Evolutionary conservation across 345 rosid species (phyloP).

Genomic region (Gossypium longicalyx): DNA sequence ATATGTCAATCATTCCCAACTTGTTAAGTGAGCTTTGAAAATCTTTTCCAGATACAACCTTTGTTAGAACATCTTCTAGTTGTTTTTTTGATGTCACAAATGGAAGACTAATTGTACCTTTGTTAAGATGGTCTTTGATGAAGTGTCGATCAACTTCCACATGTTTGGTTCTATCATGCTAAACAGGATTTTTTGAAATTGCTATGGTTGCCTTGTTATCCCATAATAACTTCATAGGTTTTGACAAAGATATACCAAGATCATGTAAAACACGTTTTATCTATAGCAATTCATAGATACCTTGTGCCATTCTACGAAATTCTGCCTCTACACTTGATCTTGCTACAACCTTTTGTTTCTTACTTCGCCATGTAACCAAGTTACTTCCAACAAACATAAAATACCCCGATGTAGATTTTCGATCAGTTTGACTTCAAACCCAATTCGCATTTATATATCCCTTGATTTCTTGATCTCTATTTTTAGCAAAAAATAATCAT

Average conservation of each 20-base stretch:
- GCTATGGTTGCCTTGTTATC: background rate
- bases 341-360: background rate
- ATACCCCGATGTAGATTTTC: background rate
- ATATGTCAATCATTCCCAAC: background rate
- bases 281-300: background rate
- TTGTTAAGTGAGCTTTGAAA: background rate
- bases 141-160: background rate
- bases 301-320: background rate
- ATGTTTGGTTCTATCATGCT: background rate
- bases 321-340: background rate
- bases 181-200: too few relatives aligned
- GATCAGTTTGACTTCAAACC: background rate
- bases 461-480: background rate
- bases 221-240: background rate
- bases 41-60: background rate
- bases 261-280: background rate
- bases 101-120: background rate
- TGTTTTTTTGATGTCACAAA: background rate
- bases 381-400: background rate
- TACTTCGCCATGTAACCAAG: background rate
- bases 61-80: background rate
- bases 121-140: background rate
- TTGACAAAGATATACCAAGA: background rate
- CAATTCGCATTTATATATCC: background rate
- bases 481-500: background rate